Evolutionary conservation across 208 protist genomes (phyloP).

Genomic region (Acanthamoeba lenticulata): DNA sequence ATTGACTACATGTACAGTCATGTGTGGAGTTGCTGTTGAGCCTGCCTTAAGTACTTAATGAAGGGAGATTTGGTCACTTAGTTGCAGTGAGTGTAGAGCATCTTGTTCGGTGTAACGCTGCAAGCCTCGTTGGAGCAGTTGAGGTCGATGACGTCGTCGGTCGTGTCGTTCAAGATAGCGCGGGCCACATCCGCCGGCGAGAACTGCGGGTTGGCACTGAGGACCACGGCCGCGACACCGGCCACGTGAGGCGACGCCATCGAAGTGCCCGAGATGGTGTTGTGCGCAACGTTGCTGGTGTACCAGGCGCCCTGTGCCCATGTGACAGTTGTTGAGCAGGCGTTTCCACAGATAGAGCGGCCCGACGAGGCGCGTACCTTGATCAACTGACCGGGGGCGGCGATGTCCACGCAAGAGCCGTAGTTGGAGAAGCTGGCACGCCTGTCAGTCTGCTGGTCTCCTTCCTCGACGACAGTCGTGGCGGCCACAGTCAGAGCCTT

Average conservation of each 20-base stretch:
- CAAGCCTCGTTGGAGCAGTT: background rate
- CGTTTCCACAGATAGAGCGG: too few relatives aligned
- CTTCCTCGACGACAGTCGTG: background rate
- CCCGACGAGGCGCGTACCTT: too few relatives aligned
- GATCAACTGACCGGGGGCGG: constrained; percentile 53
- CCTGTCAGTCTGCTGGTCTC: background rate
- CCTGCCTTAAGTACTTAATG: too few relatives aligned
- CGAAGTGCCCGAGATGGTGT: constrained; percentile 64
- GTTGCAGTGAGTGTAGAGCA: constrained; percentile 42
- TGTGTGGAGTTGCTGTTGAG: too few relatives aligned
- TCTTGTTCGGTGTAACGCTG: background rate
- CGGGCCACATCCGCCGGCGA: background rate
- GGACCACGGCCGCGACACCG: constrained; percentile 56
- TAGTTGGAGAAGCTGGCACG: constrained; percentile 68
- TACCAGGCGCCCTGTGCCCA: too few relatives aligned
- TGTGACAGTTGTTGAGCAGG: too few relatives aligned
- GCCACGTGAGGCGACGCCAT: constrained; percentile 73
- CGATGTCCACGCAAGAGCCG: constrained; percentile 37
- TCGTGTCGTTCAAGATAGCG: background rate
- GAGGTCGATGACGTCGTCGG: background rate
- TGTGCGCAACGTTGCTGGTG: background rate
- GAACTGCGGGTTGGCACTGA: background rate
- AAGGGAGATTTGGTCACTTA: too few relatives aligned
- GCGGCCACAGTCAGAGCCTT: constrained; percentile 44
- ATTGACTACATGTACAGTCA: too few relatives aligned